Percentiles rank a stretch among this genome's conserved stretches.
phyloP scores from a whole-genome alignment of 495 filamentous ascomycete species.

The Sabuloglossum arenarium region DNA sequence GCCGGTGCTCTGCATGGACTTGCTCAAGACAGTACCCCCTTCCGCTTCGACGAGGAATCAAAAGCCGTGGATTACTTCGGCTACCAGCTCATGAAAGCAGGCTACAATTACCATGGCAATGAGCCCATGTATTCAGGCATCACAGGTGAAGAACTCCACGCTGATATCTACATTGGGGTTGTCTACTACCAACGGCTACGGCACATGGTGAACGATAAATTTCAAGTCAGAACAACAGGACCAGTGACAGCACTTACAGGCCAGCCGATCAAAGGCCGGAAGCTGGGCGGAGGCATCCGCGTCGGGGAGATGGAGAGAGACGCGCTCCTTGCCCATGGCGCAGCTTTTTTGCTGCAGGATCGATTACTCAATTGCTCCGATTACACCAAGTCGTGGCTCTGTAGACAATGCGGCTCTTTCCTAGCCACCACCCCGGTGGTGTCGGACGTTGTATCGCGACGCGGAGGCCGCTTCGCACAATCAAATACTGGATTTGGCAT shows the following conservation, averaged over 20 bases:
- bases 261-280: slow-evolving; percentile 90
- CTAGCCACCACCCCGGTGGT: slow-evolving; percentile 62
- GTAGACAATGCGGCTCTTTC: slow-evolving; percentile 71
- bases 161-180: slow-evolving; percentile 90
- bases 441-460: slow-evolving; percentile 19
- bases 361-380: slow-evolving; percentile 93
- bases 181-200: slow-evolving; percentile 95
- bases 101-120: slow-evolving; percentile 96
- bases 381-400: slow-evolving; percentile 71
- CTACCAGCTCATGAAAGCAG: slow-evolving; percentile 77
- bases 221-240: slow-evolving; percentile 91
- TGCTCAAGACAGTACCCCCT: slow-evolving; percentile 86
- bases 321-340: slow-evolving; percentile 80
- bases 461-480: slow-evolving; percentile 17
- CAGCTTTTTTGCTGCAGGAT: slow-evolving; percentile 86
- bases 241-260: slow-evolving; percentile 75
- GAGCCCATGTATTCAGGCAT: slow-evolving; percentile 96
- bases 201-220: slow-evolving; percentile 99
- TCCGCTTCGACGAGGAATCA: slow-evolving; percentile 79
- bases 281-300: slow-evolving; percentile 91
- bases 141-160: slow-evolving; percentile 79
- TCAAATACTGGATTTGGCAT: slow-evolving; percentile 30
- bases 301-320: slow-evolving; percentile 99
- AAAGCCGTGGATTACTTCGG: slow-evolving; percentile 92
- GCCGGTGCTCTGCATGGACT: slow-evolving; percentile 82